Conservation (phyloP, 345 rosid species). For the Populus tremula region DNA sequence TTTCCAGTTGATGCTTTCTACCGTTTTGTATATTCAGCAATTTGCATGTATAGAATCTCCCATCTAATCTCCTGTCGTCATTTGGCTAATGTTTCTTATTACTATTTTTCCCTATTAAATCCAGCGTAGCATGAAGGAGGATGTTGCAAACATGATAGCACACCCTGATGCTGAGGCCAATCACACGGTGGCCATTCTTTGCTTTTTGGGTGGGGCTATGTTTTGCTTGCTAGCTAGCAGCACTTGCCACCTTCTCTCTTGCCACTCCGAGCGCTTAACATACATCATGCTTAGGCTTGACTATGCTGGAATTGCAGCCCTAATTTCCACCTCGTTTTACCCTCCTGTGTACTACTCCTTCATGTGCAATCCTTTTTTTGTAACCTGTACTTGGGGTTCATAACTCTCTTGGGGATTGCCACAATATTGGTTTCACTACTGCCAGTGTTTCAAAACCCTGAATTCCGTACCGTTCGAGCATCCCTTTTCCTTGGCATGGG, state of each 20-base stretch:
- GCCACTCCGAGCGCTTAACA: slow-evolving; percentile 79
- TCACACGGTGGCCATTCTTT: slow-evolving; percentile 90
- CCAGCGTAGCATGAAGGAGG: slow-evolving; percentile 72
- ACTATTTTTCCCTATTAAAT: slow-evolving; percentile 3
- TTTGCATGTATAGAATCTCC: background rate
- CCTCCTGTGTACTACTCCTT: slow-evolving; percentile 88
- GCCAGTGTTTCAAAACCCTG: slow-evolving; percentile 78
- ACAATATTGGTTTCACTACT: slow-evolving; percentile 64
- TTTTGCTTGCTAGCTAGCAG: slow-evolving; percentile 93
- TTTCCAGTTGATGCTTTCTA: background rate
- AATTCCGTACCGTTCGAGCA: slow-evolving; percentile 63
- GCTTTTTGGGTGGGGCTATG: slow-evolving; percentile 93
- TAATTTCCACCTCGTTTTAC: slow-evolving; percentile 87
- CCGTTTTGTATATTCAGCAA: background rate
- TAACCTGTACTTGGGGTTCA: slow-evolving; percentile 82
- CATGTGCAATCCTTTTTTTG: slow-evolving; percentile 93
- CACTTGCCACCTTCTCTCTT: slow-evolving; percentile 78
- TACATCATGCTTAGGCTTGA: slow-evolving; percentile 93
- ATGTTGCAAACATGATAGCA: slow-evolving; percentile 71
- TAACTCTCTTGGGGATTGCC: slow-evolving; percentile 71
- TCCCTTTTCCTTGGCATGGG: slow-evolving; percentile 87
- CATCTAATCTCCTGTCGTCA: background rate
- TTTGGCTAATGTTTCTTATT: slow-evolving; percentile 12
- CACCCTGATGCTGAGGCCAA: slow-evolving; percentile 70
- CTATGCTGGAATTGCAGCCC: slow-evolving; percentile 84